phyloP scores from a whole-genome alignment of 805 yeast genomes.

The Lachancea quebecensis region DNA sequence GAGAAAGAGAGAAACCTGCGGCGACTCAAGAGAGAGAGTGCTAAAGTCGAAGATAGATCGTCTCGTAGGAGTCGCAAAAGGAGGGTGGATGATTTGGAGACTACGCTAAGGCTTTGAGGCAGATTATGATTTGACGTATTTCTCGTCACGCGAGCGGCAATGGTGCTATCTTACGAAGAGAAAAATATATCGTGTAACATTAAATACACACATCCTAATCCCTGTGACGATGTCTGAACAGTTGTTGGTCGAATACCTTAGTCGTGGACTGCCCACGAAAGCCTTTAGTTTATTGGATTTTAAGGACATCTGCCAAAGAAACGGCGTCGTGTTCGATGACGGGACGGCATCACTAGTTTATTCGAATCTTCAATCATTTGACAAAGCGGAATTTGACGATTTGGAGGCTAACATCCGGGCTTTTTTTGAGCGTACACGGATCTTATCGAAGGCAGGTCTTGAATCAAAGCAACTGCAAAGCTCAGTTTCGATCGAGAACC shows the following conservation, averaged over 20 bases:
- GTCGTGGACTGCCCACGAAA: constrained; percentile 4
- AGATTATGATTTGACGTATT: neutral
- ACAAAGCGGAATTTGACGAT: neutral
- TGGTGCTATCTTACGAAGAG: neutral
- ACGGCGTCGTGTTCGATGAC: neutral
- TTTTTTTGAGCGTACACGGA: neutral
- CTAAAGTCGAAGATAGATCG: constrained; percentile 55
- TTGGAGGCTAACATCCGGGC: neutral
- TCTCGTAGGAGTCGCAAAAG: constrained; percentile 37
- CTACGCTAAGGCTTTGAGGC: constrained; percentile 23
- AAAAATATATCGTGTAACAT: neutral
- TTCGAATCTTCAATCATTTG: neutral
- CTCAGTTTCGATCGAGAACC: constrained; percentile 4
- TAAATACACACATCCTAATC: too few relatives aligned
- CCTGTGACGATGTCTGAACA: constrained; percentile 3
- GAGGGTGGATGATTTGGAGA: constrained; percentile 47
- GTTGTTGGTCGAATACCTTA: neutral
- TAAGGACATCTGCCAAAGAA: neutral
- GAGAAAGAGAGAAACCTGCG: constrained; percentile 90
- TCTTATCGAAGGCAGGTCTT: neutral
- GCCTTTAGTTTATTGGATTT: neutral
- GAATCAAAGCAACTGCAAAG: constrained; percentile 2
- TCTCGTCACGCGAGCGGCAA: too few relatives aligned
- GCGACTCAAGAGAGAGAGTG: constrained; percentile 86
- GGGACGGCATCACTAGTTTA: neutral